Percentiles rank a stretch among this genome's conserved stretches.
Evolutionary conservation across 495 filamentous ascomycete species (phyloP).

Genomic region (Viridothelium virens): DNA sequence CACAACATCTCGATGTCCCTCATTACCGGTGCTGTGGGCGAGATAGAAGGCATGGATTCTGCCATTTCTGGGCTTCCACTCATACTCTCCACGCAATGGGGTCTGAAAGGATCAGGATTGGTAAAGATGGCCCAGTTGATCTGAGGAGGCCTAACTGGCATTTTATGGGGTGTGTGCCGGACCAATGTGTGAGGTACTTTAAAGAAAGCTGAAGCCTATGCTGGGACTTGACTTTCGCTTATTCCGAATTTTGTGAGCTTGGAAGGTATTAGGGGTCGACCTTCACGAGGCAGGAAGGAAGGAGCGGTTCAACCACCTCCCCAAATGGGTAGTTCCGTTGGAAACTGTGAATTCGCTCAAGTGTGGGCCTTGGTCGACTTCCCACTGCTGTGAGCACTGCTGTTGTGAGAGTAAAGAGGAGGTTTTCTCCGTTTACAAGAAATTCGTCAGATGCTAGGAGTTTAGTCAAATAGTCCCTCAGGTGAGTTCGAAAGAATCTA

Average conservation of each 20-base stretch:
- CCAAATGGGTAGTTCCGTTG: background rate
- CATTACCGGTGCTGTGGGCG: background rate
- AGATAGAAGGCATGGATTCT: background rate
- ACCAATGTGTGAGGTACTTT: background rate
- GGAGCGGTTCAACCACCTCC: background rate
- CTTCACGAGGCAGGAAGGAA: background rate
- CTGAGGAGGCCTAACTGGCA: background rate
- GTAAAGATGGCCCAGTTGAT: background rate
- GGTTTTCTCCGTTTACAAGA: too few species aligned
- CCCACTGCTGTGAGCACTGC: background rate
- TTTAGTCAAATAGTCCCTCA: too few species aligned
- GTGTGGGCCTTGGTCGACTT: background rate
- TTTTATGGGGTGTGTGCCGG: background rate
- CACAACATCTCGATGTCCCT: background rate
- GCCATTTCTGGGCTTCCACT: background rate
- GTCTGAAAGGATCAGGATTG: background rate
- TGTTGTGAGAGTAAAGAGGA: background rate
- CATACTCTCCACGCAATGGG: background rate
- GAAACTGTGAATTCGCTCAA: background rate
- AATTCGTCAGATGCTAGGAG: too few species aligned
- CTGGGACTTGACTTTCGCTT: too few species aligned
- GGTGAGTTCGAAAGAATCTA: too few species aligned
- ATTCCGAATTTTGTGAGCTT: background rate
- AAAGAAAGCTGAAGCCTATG: background rate
- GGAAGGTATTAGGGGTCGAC: background rate